Percentiles rank a stretch among this genome's conserved stretches.
Conservation (phyloP, 139 green algal genomes). For the Picocystis salinarum region DNA sequence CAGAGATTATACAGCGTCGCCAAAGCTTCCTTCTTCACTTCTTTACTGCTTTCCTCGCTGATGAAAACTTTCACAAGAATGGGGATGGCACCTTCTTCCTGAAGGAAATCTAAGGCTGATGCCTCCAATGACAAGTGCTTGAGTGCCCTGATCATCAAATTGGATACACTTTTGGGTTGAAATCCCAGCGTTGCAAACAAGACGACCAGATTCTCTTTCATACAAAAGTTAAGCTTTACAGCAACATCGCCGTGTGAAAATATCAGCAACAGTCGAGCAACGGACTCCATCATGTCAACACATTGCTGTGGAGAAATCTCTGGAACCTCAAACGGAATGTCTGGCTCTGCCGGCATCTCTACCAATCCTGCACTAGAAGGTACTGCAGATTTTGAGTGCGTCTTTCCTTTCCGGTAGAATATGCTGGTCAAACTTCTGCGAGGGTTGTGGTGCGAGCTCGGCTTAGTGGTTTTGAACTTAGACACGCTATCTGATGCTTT, state of each 20-base stretch:
- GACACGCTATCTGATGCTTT: no score
- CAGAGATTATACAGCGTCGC: conserved; percentile 21
- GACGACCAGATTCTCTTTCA: conserved; percentile 3
- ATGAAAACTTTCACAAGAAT: no score
- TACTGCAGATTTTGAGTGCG: not conserved
- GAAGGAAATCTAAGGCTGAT: not conserved
- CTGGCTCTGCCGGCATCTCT: not conserved
- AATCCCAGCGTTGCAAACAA: no score
- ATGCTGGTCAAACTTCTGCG: conserved; percentile 5
- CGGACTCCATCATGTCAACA: conserved; percentile 15
- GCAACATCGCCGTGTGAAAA: conserved; percentile 33
- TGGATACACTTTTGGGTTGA: no score
- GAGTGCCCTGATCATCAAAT: no score
- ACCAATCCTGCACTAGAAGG: not conserved
- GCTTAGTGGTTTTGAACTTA: not conserved
- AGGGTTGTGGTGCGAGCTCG: not conserved
- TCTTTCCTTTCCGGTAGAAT: not conserved
- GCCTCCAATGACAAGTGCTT: no score
- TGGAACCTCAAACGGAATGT: no score
- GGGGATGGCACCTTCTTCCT: not conserved
- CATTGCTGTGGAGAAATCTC: conserved; percentile 1
- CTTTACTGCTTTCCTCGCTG: no score
- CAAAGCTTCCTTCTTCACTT: conserved; percentile 7
- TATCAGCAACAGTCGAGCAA: conserved; percentile 41
- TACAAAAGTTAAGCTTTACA: conserved; percentile 43